A percentile compares a stretch with the other conserved stretches of the same genome.
Conservation (phyloP, 2,329 filamentous ascomycete genomes). For the Fusarium pseudonygamai region DNA sequence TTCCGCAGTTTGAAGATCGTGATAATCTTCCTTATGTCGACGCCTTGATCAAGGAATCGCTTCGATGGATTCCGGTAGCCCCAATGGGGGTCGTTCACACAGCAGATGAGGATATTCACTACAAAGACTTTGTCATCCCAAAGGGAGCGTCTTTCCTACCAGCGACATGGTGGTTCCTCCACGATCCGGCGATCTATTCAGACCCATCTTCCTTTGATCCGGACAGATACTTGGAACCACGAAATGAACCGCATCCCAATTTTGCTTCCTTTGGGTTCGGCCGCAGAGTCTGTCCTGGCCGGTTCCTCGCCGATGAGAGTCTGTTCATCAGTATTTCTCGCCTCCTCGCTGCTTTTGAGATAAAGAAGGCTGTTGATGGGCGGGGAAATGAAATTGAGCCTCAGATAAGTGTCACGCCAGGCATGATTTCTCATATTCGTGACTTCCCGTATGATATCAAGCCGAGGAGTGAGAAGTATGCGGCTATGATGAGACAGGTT, state of each 20-base stretch:
- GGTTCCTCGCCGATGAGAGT: background rate
- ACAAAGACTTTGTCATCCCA: constrained; percentile 30
- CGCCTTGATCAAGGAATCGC: constrained; percentile 41
- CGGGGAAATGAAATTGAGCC: background rate
- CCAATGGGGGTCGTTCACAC: constrained; percentile 50
- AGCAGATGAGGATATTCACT: constrained; percentile 43
- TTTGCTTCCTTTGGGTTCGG: background rate
- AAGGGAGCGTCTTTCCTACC: constrained; percentile 31
- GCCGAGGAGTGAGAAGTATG: background rate
- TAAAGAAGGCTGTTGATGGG: background rate
- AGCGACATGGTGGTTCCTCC: constrained; percentile 47
- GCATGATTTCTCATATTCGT: background rate
- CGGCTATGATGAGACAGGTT: background rate
- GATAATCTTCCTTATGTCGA: constrained; percentile 42
- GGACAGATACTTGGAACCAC: background rate
- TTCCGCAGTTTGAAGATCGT: constrained; percentile 39
- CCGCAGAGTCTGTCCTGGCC: background rate
- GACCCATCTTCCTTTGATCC: constrained; percentile 45
- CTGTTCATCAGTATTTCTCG: background rate
- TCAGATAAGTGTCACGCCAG: background rate
- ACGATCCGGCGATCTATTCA: constrained; percentile 73
- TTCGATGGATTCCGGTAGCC: constrained; percentile 39
- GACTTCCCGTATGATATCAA: background rate
- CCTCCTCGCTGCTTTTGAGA: background rate
- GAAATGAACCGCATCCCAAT: constrained; percentile 1